Evolutionary conservation across 2,329 filamentous ascomycete species (phyloP), one percentile per base, ranked within the genome.

Genomic region (Paraconiothyrium sp.): DNA sequence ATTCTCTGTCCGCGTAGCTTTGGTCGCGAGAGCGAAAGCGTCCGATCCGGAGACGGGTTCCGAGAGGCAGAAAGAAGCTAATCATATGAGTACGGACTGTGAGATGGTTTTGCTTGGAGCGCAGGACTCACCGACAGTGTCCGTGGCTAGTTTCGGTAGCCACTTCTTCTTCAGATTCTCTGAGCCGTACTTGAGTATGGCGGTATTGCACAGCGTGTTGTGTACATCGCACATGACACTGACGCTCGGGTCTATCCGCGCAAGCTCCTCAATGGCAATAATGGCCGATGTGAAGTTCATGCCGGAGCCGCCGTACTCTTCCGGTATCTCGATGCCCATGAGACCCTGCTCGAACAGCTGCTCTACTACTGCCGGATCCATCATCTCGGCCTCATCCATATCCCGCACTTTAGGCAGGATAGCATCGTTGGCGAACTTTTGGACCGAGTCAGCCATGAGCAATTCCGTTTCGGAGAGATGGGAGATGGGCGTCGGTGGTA

Each of bases 281-380:
- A 99, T 97, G 63, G 94, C 94, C 0, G 94, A 84, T 0, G 95
- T 98, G 82, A 99, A 99, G 86, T 97, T 97, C 95, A 99, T 98
- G 70, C 94, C 95, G 0, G 94, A 92, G 63, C 95, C 95, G 63
- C 95, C 95, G 77, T 90, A 99, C 80, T 97, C 94, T 80, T 99
- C 95, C 16, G 95, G 94, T 60, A 99, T 97, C 83, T 99, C 95
- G 67, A 99, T 87, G 64, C 93, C 91, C 95, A 99, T 99, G 54
- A 99, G 84, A 0, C 95, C 95, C 78, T 98, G 94, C 84, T 99
- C 95, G 74, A 99, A 99, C 56, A 97, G 87, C 81, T 95, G 92
- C 83, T 97, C 93, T 6, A 99, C 91, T 8, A 99, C 81, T 1
- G 86, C 78, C 0, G 92, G 89, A 78, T 98, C 95, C 95, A 99